These are phyloP conservation scores for Dipodascopsis uninucleata DNA, from an alignment of 805 yeast species.

Conservation along the genomic window DNA sequence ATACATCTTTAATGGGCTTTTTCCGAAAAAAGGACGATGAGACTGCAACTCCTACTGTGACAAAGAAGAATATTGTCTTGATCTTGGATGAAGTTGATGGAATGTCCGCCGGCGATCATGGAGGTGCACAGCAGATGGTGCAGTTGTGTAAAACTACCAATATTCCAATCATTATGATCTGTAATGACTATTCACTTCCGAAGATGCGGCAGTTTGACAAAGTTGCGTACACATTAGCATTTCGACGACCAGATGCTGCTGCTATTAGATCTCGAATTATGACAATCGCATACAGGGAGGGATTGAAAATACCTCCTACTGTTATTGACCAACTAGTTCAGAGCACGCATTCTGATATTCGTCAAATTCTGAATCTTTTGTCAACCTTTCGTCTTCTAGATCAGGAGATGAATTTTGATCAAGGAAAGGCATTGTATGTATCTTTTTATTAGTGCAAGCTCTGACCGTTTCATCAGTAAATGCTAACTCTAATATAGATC, in stretches of 20 bases:
- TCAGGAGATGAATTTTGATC: constrained; percentile 56
- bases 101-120: constrained; percentile 98
- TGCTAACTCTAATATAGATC: constrained; percentile 1
- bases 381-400: constrained; percentile 79
- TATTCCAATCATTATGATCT: constrained; percentile 87
- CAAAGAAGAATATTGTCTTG: constrained; percentile 60
- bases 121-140: constrained; percentile 95
- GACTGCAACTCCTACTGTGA: constrained; percentile 27
- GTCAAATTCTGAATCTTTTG: constrained; percentile 87
- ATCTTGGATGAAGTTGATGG: constrained; percentile 99
- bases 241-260: constrained; percentile 81
- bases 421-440: constrained; percentile 46
- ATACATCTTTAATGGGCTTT: constrained; percentile 79
- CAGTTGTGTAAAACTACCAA: constrained; percentile 74
- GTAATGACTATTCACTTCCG: constrained; percentile 88
- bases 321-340: constrained; percentile 80
- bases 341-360: constrained; percentile 83
- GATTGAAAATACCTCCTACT: constrained; percentile 71
- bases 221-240: constrained; percentile 71
- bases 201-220: constrained; percentile 95
- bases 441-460: too few species aligned
- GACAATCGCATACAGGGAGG: constrained; percentile 87
- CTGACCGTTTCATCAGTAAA: too few species aligned
- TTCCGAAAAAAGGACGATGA: constrained; percentile 44
- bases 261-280: constrained; percentile 79